phyloP scores from a whole-genome alignment of 306 rosid genomes.

The Delonix regia region DNA sequence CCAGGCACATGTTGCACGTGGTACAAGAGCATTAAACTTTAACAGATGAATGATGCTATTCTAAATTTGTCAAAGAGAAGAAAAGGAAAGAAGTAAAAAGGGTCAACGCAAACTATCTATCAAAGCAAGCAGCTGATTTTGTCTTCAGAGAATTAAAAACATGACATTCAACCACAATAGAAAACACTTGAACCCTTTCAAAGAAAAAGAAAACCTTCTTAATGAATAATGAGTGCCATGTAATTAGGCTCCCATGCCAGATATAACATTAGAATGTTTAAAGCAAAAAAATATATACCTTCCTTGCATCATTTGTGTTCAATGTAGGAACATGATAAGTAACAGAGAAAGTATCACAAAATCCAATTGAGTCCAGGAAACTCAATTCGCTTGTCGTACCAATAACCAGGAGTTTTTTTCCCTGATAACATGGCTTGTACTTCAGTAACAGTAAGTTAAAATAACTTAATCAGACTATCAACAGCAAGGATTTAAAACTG shows the following conservation, averaged over 20 bases:
- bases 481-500: constrained; percentile 26
- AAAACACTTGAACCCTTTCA: not conserved
- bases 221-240: constrained; percentile 20
- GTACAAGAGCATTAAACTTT: not conserved
- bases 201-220: not conserved
- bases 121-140: constrained; percentile 1
- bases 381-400: constrained; percentile 90
- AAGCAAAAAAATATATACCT: constrained; percentile 60
- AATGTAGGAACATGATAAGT: constrained; percentile 81
- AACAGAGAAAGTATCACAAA: constrained; percentile 76
- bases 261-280: constrained; percentile 19
- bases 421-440: constrained; percentile 59
- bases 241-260: constrained; percentile 31
- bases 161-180: not conserved
- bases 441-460: not conserved
- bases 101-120: not conserved
- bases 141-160: constrained; percentile 16
- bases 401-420: constrained; percentile 89
- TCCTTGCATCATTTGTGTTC: constrained; percentile 70
- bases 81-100: not conserved
- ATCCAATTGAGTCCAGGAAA: constrained; percentile 84
- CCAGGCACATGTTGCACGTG: not conserved
- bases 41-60: not conserved
- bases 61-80: not conserved
- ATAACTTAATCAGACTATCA: not conserved